These are phyloP conservation scores for Boletus subluridellus DNA, from an alignment of 1,284 basidiomycete species.

Conservation along the genomic window DNA sequence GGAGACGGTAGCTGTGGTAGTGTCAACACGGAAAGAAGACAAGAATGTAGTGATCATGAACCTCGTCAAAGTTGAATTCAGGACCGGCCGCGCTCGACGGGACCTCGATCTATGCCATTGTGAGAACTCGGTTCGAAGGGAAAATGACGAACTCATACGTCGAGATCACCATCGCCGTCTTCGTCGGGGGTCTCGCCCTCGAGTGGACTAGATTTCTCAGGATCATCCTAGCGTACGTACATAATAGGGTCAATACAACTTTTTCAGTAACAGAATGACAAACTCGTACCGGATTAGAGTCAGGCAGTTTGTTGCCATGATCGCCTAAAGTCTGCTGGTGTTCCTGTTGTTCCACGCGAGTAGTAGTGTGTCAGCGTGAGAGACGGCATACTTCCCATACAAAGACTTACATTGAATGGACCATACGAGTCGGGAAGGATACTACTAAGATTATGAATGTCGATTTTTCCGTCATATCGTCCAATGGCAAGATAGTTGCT, in stretches of 20 bases:
- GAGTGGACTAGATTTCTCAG: background rate
- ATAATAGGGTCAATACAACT: background rate
- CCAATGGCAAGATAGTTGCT: background rate
- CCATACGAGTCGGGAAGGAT: background rate
- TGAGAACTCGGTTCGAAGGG: background rate
- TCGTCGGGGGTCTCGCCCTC: background rate
- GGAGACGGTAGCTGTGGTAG: background rate
- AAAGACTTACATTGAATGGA: background rate
- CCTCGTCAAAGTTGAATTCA: background rate
- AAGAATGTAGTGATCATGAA: background rate
- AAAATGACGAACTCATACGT: background rate
- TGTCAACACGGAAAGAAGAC: background rate
- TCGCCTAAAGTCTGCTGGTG: no score
- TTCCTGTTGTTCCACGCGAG: rapidly evolving
- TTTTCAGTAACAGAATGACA: background rate
- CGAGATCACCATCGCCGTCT: background rate
- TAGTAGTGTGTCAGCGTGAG: background rate
- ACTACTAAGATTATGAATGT: background rate
- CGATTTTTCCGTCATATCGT: background rate
- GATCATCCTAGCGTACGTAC: background rate
- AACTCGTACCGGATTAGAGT: background rate
- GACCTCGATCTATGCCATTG: background rate
- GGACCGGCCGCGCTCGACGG: background rate
- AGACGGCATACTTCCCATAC: no score
- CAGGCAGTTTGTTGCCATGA: background rate